A percentile compares a stretch with the other conserved stretches of the same genome.
These are phyloP conservation scores for Ulvella scutata DNA, from an alignment of 139 green algal species.

Conservation along the genomic window DNA sequence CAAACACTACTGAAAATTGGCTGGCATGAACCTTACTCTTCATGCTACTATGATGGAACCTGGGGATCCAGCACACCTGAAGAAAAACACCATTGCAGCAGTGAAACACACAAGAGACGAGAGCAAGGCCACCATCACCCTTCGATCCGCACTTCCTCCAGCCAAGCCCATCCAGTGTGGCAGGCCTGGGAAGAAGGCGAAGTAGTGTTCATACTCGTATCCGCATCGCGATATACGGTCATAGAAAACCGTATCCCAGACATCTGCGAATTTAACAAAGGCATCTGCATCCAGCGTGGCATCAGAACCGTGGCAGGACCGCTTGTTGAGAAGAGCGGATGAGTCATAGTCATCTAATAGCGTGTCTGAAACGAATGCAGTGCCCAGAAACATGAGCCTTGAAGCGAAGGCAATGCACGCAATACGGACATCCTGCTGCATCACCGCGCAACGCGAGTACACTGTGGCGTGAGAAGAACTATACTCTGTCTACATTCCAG, in stretches of 20 bases:
- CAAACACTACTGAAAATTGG: too few relatives aligned
- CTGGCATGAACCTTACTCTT: background rate
- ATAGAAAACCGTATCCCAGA: constrained; percentile 81
- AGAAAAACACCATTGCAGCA: background rate
- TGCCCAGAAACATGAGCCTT: background rate
- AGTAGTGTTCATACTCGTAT: constrained; percentile 81
- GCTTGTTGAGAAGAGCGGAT: constrained; percentile 15
- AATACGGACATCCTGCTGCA: too few relatives aligned
- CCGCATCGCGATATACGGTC: constrained; percentile 48
- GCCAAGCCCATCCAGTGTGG: constrained; percentile 13
- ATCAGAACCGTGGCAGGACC: background rate
- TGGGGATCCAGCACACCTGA: background rate
- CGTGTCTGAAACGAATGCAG: background rate
- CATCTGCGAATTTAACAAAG: constrained; percentile 3
- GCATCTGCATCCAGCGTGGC: background rate
- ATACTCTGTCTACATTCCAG: too few relatives aligned
- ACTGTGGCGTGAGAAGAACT: too few relatives aligned
- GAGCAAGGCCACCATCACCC: background rate
- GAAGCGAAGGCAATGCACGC: too few relatives aligned
- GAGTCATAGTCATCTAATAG: constrained; percentile 38
- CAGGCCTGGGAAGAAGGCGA: constrained; percentile 79
- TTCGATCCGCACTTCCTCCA: background rate
- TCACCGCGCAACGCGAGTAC: too few relatives aligned
- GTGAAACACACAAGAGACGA: background rate
- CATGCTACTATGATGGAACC: too few relatives aligned